phyloP scores from a whole-genome alignment of 768 basidiomycete genomes.

The Cubamyces lactineus region DNA sequence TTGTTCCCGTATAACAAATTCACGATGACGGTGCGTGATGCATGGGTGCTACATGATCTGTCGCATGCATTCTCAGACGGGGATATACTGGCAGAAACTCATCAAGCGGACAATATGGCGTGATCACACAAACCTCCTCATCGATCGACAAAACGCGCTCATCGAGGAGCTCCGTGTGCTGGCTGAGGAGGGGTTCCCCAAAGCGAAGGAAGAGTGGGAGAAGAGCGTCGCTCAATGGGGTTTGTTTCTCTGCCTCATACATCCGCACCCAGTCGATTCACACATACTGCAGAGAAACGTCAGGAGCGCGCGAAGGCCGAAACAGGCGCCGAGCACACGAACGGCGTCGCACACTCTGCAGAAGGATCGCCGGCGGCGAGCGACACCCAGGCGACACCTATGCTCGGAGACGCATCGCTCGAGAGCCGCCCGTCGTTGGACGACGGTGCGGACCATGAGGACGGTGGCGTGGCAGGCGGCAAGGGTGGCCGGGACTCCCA shows the following conservation, averaged over 20 bases:
- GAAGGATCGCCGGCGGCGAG: conserved; percentile 39
- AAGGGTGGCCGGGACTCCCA: conserved; percentile 45
- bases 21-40: conserved; percentile 74
- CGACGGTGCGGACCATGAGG: conserved; percentile 33
- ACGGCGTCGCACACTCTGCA: conserved; percentile 36
- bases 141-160: conserved; percentile 68
- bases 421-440: conserved; percentile 22
- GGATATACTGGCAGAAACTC: conserved; percentile 65
- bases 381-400: conserved; percentile 27
- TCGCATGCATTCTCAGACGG: neutral
- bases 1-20: conserved; percentile 96
- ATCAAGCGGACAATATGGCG: conserved; percentile 87
- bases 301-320: conserved; percentile 41
- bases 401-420: conserved; percentile 9
- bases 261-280: neutral
- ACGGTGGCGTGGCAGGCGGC: conserved; percentile 35
- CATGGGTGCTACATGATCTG: neutral
- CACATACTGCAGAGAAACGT: conserved; percentile 48
- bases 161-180: conserved; percentile 62
- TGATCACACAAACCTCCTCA: conserved; percentile 69
- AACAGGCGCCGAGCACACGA: conserved; percentile 35
- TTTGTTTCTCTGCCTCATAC: conserved; percentile 34
- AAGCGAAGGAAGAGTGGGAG: conserved; percentile 79
- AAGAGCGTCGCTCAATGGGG: conserved; percentile 71
- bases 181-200: conserved; percentile 66